These are phyloP conservation scores for Pholiota microspora DNA, from an alignment of 768 basidiomycete genomes.

Conservation along the genomic window DNA sequence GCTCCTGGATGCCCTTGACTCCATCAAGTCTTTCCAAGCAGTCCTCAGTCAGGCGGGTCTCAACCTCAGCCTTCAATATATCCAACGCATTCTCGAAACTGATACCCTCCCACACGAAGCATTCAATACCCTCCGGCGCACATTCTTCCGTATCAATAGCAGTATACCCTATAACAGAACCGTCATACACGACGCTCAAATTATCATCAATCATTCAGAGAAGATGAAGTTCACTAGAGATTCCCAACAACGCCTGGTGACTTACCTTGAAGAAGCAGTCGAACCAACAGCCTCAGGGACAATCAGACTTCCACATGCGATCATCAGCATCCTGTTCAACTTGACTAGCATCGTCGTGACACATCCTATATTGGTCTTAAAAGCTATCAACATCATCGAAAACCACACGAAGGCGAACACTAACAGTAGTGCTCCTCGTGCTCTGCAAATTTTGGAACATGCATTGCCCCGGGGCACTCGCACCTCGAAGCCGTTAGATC, in stretches of 20 bases:
- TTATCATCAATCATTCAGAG: neutral
- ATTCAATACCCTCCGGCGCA: slow-evolving; percentile 35
- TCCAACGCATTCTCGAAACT: slow-evolving; percentile 20
- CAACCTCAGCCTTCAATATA: slow-evolving; percentile 28
- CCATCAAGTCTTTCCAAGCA: slow-evolving; percentile 22
- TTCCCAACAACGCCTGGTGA: slow-evolving; percentile 27
- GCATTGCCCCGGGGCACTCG: slow-evolving; percentile 19
- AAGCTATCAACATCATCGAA: slow-evolving; percentile 26
- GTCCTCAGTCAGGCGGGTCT: slow-evolving; percentile 31
- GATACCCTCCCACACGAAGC: slow-evolving; percentile 32
- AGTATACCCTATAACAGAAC: neutral
- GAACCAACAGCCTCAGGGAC: slow-evolving; percentile 22
- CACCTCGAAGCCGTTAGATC: slow-evolving; percentile 19
- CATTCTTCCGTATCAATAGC: slow-evolving; percentile 30
- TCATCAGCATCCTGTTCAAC: slow-evolving; percentile 29
- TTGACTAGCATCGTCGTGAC: slow-evolving; percentile 24
- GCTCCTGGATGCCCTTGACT: slow-evolving; percentile 18
- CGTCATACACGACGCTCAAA: neutral
- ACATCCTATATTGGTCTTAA: slow-evolving; percentile 26
- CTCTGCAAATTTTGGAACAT: slow-evolving; percentile 21
- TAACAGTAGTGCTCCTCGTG: slow-evolving; percentile 25
- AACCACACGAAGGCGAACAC: slow-evolving; percentile 23
- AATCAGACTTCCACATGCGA: slow-evolving; percentile 26
- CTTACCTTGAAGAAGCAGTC: slow-evolving; percentile 28
- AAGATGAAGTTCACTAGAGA: slow-evolving; percentile 15